These are phyloP conservation scores for Ulmus americana DNA, from an alignment of 331 rosid genomes.

Conservation along the genomic window DNA sequence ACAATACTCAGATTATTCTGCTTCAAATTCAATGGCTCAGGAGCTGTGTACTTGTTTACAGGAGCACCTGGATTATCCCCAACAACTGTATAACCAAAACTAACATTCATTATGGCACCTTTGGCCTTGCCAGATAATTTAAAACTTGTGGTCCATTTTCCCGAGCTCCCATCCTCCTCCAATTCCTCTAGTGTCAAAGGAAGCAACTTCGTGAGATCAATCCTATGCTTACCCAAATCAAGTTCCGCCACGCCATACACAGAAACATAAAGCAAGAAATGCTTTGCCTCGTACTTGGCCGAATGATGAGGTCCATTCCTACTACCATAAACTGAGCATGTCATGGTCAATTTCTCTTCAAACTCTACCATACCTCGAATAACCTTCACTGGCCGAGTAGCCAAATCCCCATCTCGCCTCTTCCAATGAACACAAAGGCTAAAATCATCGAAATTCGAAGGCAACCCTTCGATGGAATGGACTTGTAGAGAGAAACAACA, in stretches of 20 bases:
- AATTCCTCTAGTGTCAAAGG: constrained; percentile 78
- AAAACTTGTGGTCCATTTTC: constrained; percentile 71
- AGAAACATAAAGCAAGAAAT: constrained; percentile 61
- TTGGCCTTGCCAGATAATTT: constrained; percentile 60
- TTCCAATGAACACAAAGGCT: constrained; percentile 73
- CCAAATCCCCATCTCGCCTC: constrained; percentile 50
- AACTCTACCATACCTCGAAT: constrained; percentile 45
- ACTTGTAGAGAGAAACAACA: constrained; percentile 67
- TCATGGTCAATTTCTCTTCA: constrained; percentile 50
- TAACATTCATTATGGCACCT: constrained; percentile 68
- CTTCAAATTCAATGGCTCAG: constrained; percentile 31
- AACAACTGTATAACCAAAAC: constrained; percentile 63
- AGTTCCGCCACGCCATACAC: constrained; percentile 41
- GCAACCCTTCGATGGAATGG: constrained; percentile 64
- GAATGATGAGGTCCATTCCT: constrained; percentile 61
- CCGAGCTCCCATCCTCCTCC: constrained; percentile 63
- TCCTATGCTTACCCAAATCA: constrained; percentile 76
- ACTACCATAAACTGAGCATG: constrained; percentile 67
- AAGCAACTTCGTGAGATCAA: constrained; percentile 73
- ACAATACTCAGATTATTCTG: constrained; percentile 28
- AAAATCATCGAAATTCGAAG: constrained; percentile 33
- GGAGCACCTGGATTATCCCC: constrained; percentile 39
- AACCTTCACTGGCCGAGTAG: constrained; percentile 56
- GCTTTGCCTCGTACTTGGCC: constrained; percentile 85
- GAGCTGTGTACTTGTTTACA: constrained; percentile 34